These are phyloP conservation scores for Monosporascus sp. DNA, from an alignment of 2,329 filamentous ascomycete genomes.

Conservation along the genomic window DNA sequence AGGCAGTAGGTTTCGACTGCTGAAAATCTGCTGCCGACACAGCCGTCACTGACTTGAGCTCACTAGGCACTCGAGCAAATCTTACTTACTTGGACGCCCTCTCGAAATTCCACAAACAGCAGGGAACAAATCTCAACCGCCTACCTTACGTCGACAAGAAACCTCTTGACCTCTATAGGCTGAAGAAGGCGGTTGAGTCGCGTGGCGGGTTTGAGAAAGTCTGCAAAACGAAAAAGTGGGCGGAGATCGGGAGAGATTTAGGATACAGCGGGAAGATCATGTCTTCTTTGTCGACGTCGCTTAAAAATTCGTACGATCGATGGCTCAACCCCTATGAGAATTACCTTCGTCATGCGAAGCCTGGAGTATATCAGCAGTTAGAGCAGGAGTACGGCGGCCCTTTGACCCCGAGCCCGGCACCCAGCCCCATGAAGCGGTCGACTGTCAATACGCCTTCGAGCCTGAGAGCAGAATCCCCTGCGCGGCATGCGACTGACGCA, in stretches of 20 bases:
- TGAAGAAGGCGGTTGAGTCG: slow-evolving; percentile 95
- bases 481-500: slow-evolving; percentile 49
- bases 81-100: slow-evolving; percentile 94
- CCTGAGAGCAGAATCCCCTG: slow-evolving; percentile 62
- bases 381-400: slow-evolving; percentile 92
- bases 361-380: slow-evolving; percentile 91
- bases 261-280: slow-evolving; percentile 99
- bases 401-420: slow-evolving; percentile 69
- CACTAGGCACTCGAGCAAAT: slow-evolving; percentile 82
- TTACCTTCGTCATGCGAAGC: slow-evolving; percentile 84
- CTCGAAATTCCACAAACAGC: slow-evolving; percentile 93
- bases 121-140: slow-evolving; percentile 88
- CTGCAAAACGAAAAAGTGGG: slow-evolving; percentile 98
- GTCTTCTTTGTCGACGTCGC: slow-evolving; percentile 93
- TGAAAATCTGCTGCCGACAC: background rate
- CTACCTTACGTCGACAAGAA: slow-evolving; percentile 97
- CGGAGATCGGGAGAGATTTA: slow-evolving; percentile 91
- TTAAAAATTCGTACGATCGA: slow-evolving; percentile 97
- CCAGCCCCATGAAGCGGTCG: slow-evolving; percentile 65
- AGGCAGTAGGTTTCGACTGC: slow-evolving; percentile 65
- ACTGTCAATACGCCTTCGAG: slow-evolving; percentile 55
- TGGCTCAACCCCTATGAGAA: slow-evolving; percentile 98
- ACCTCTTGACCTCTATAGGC: slow-evolving; percentile 86
- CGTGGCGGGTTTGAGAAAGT: slow-evolving; percentile 94
- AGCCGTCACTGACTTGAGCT: slow-evolving; percentile 4